Conservation (phyloP, 2,329 filamentous ascomycete species). For the Raffaelea deltoideospora region DNA sequence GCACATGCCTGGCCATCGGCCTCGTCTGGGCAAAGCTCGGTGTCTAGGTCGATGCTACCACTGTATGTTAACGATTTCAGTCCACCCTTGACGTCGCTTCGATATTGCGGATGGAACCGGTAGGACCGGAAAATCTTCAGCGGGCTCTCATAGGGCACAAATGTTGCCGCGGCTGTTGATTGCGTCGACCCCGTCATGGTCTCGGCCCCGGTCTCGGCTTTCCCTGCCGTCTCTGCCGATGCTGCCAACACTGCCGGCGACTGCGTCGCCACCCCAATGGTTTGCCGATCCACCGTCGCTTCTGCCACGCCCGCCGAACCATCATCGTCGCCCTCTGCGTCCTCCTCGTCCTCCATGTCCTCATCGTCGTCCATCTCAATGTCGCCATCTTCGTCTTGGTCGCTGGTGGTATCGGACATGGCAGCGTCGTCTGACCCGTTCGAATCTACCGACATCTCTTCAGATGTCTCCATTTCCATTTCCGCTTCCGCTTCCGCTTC, state of each 20-base stretch:
- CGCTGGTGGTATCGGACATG: background rate
- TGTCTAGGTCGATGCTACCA: slow-evolving; percentile 67
- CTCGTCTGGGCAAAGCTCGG: slow-evolving; percentile 64
- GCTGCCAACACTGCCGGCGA: slow-evolving; percentile 8
- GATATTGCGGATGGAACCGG: slow-evolving; percentile 73
- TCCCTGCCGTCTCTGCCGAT: slow-evolving; percentile 7
- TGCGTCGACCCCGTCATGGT: background rate
- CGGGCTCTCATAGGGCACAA: slow-evolving; percentile 62
- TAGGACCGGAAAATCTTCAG: slow-evolving; percentile 73
- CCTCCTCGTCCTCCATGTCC: background rate
- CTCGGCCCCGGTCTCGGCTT: background rate
- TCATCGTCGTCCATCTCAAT: background rate
- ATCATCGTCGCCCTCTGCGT: slow-evolving; percentile 13
- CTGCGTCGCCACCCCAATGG: too few species aligned
- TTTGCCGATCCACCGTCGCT: too few species aligned
- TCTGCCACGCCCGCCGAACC: background rate
- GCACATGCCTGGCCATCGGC: slow-evolving; percentile 52
- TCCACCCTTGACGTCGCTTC: slow-evolving; percentile 54
- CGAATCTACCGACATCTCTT: slow-evolving; percentile 7
- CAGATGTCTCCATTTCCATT: background rate
- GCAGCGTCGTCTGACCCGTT: background rate
- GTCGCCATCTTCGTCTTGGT: background rate
- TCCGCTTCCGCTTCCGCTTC: background rate
- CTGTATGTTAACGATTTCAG: slow-evolving; percentile 87
- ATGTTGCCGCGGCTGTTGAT: slow-evolving; percentile 3